Percentiles rank a stretch among this genome's conserved stretches.
Evolutionary conservation across 2,329 filamentous ascomycete genomes (phyloP).

Genomic region (Neonectria sp.): DNA sequence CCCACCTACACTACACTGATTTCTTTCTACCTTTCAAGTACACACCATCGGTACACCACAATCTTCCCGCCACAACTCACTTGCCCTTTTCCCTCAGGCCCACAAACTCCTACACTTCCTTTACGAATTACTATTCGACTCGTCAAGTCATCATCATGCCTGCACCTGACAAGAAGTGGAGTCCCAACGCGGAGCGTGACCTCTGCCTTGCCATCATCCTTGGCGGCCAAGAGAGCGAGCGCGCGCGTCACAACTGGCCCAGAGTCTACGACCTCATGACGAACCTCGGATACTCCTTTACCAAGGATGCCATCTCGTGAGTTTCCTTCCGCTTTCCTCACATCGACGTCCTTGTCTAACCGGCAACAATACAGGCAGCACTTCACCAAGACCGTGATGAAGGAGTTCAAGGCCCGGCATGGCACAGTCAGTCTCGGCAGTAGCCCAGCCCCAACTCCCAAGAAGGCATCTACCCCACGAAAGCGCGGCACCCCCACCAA

Average conservation of each 20-base stretch:
- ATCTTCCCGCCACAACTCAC: neutral
- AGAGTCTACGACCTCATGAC: constrained; percentile 51
- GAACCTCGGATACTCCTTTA: constrained; percentile 53
- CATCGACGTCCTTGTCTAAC: neutral
- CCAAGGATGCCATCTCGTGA: constrained; percentile 57
- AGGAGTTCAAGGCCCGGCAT: constrained; percentile 52
- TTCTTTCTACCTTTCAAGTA: neutral
- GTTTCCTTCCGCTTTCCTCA: constrained; percentile 29
- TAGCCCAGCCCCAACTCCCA: constrained; percentile 33
- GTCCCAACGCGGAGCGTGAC: constrained; percentile 54
- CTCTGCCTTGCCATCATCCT: constrained; percentile 56
- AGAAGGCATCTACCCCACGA: constrained; percentile 37
- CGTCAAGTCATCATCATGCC: constrained; percentile 40
- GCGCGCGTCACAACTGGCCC: constrained; percentile 53
- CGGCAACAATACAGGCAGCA: constrained; percentile 52
- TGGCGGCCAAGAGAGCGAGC: constrained; percentile 44
- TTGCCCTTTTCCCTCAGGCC: neutral
- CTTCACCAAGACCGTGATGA: constrained; percentile 57
- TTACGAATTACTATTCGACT: constrained; percentile 2
- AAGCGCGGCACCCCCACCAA: constrained; percentile 41
- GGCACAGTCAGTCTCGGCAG: constrained; percentile 25
- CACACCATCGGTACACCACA: neutral
- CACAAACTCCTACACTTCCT: too few relatives aligned
- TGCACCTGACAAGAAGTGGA: constrained; percentile 56
- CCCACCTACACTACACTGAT: neutral